Percentiles rank a stretch among this genome's conserved stretches.
phyloP scores from a whole-genome alignment of 2,329 filamentous ascomycete species.

The Colletotrichum lentis region DNA sequence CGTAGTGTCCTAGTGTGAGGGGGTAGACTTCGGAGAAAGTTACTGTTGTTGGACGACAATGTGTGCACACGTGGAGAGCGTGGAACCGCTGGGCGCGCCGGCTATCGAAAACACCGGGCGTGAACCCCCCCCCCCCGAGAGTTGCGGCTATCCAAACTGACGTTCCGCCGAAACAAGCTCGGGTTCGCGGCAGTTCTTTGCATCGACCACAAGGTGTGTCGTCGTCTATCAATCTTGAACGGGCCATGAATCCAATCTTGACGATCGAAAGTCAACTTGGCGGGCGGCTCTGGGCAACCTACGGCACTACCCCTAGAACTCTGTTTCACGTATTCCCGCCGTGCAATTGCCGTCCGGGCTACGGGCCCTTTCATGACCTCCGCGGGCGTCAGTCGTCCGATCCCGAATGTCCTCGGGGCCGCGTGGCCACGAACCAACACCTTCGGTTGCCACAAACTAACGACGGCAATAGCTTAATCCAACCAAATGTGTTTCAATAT shows the following conservation, averaged over 20 bases:
- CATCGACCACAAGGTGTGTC: background rate
- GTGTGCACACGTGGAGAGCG: too few relatives aligned
- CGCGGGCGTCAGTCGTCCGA: background rate
- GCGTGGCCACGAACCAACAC: too few relatives aligned
- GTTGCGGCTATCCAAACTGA: constrained; percentile 12
- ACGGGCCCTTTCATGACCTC: background rate
- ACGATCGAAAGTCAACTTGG: background rate
- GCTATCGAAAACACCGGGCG: constrained; percentile 13
- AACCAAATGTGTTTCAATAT: too few relatives aligned
- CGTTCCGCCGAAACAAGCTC: constrained; percentile 1
- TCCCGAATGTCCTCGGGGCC: too few relatives aligned
- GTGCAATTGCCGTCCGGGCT: background rate
- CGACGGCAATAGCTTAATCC: background rate
- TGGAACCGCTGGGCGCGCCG: background rate
- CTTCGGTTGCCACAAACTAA: background rate
- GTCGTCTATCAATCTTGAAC: background rate
- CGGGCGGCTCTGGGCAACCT: too few relatives aligned
- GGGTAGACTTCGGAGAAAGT: constrained; percentile 1
- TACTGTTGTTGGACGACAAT: constrained; percentile 1
- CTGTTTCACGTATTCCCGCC: background rate
- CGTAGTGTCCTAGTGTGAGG: too few relatives aligned
- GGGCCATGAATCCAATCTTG: background rate
- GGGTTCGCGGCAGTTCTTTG: background rate
- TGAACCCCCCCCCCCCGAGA: constrained; percentile 8
- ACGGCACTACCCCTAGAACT: background rate